Percentiles rank a stretch among this genome's conserved stretches.
phyloP scores from a whole-genome alignment of 805 yeast genomes.

The Ogataea polymorpha region DNA sequence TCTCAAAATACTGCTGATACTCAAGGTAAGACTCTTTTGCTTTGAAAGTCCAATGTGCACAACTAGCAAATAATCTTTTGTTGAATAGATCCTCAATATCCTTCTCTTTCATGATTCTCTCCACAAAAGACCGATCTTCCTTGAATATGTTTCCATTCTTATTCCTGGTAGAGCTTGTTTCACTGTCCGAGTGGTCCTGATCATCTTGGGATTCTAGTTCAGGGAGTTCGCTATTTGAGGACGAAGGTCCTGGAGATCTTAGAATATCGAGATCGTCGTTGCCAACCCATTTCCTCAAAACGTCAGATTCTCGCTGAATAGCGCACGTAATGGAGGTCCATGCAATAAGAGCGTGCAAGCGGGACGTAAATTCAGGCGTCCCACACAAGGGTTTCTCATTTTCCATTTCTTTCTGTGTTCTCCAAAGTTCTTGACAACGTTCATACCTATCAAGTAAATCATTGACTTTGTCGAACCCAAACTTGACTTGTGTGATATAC shows the following conservation, averaged over 20 bases:
- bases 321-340: conserved; percentile 79
- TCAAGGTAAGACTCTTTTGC: conserved; percentile 69
- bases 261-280: conserved; percentile 71
- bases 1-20: conserved; percentile 58
- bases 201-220: not conserved
- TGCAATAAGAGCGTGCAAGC: conserved; percentile 75
- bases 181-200: conserved; percentile 6
- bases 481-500: conserved; percentile 25
- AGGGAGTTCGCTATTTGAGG: conserved; percentile 3
- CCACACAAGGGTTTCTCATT: conserved; percentile 72
- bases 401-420: conserved; percentile 72
- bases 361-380: conserved; percentile 56
- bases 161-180: conserved; percentile 4
- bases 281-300: conserved; percentile 78
- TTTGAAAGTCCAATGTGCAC: conserved; percentile 80
- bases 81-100: conserved; percentile 71
- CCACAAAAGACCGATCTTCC: conserved; percentile 75
- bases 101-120: conserved; percentile 75
- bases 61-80: conserved; percentile 60
- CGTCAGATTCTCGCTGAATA: conserved; percentile 56
- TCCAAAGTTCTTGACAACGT: conserved; percentile 73
- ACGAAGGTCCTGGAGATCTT: conserved; percentile 21
- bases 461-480: conserved; percentile 50
- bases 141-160: conserved; percentile 40
- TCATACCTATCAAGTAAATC: conserved; percentile 59